Evolutionary conservation across 2,329 filamentous ascomycete species (phyloP).

Genomic region (Teratosphaeria destructans): DNA sequence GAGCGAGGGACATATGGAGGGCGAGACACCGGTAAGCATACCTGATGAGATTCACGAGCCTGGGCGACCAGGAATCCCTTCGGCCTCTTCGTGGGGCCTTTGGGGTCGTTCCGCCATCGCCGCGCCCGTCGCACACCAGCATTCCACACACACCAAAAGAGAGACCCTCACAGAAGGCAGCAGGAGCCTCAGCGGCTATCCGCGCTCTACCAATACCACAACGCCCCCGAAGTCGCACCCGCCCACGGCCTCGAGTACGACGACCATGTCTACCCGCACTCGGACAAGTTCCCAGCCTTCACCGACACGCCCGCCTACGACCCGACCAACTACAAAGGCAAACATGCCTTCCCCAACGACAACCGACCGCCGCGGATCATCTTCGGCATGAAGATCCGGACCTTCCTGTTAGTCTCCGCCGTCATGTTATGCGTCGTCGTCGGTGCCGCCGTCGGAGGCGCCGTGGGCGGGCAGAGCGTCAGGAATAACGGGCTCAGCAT

Average conservation of each 20-base stretch:
- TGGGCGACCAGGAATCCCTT: background rate
- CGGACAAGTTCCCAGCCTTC: constrained; percentile 29
- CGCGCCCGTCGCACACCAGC: background rate
- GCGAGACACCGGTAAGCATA: background rate
- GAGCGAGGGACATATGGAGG: background rate
- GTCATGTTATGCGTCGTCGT: constrained; percentile 24
- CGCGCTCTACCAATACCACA: constrained; percentile 30
- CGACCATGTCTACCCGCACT: constrained; percentile 25
- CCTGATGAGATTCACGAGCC: background rate
- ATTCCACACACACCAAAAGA: background rate
- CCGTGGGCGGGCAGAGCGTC: constrained; percentile 23
- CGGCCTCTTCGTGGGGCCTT: background rate
- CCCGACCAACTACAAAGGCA: constrained; percentile 12
- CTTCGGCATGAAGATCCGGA: constrained; percentile 29
- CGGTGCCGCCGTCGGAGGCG: constrained; percentile 28
- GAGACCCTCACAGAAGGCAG: background rate
- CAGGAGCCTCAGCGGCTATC: constrained; percentile 20
- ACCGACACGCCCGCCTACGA: constrained; percentile 17
- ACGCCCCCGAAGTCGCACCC: constrained; percentile 29
- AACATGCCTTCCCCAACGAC: constrained; percentile 12
- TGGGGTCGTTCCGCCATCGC: no score
- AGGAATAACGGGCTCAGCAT: constrained; percentile 5
- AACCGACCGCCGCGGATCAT: constrained; percentile 28
- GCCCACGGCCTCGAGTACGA: constrained; percentile 30
- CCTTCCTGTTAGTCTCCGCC: constrained; percentile 24